Percentiles rank a stretch among this genome's conserved stretches.
Evolutionary conservation across 2,329 filamentous ascomycete genomes (phyloP).

Genomic region (Volutella citrinella): DNA sequence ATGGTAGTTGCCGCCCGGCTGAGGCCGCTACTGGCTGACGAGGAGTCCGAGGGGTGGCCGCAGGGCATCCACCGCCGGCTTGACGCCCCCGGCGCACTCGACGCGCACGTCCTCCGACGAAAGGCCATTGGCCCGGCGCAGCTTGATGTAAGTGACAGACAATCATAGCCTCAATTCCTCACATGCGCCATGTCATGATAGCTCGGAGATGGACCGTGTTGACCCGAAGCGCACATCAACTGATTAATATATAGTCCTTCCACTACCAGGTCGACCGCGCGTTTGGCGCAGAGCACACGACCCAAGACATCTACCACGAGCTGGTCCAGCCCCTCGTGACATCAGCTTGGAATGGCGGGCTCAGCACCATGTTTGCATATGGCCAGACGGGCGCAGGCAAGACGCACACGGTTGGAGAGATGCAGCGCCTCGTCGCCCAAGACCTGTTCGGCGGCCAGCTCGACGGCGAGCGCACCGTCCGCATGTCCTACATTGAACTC

Average conservation of each 20-base stretch:
- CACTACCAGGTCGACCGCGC: conserved; percentile 34
- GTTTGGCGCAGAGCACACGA: conserved; percentile 33
- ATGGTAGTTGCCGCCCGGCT: conserved; percentile 37
- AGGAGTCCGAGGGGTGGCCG: conserved; percentile 27
- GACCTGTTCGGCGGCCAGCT: conserved; percentile 28
- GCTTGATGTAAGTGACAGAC: conserved; percentile 30
- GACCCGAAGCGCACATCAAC: no score
- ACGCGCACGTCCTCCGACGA: conserved; percentile 36
- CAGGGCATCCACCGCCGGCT: conserved; percentile 24
- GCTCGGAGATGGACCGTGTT: no score
- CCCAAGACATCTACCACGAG: conserved; percentile 39
- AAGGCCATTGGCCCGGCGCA: conserved; percentile 29
- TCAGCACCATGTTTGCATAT: conserved; percentile 48
- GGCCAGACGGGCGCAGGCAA: conserved; percentile 50
- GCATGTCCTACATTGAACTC: conserved; percentile 37
- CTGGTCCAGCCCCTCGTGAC: conserved; percentile 40
- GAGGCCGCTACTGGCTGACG: conserved; percentile 35
- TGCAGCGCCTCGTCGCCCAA: conserved; percentile 39
- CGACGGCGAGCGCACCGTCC: conserved; percentile 27
- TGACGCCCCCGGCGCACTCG: conserved; percentile 22
- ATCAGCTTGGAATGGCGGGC: conserved; percentile 44
- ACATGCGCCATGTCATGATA: neutral
- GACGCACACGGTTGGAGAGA: conserved; percentile 40
- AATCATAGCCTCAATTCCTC: no score
- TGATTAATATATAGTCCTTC: conserved; percentile 25